Conservation (phyloP, 208 protist species). For the Plasmodiophora brassicae region DNA sequence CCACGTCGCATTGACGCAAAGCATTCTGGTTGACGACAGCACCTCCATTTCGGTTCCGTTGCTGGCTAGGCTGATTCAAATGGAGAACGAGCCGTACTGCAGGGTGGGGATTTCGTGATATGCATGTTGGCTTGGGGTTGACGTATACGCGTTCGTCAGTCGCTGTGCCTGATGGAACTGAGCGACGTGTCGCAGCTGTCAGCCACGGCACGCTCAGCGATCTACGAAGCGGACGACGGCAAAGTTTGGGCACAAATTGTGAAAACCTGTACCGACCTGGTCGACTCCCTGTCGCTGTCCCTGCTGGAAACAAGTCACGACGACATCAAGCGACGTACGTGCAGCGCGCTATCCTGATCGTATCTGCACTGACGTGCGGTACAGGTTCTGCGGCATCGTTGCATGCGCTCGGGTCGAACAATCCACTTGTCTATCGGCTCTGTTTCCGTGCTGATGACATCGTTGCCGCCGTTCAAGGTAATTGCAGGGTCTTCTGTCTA, state of each 20-base stretch:
- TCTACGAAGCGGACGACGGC: neutral
- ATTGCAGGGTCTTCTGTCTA: no score
- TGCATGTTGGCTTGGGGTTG: no score
- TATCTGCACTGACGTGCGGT: no score
- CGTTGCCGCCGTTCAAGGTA: neutral
- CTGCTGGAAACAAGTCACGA: no score
- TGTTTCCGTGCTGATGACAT: neutral
- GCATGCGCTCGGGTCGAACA: no score
- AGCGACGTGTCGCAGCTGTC: neutral
- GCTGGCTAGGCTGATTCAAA: neutral
- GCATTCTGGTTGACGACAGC: neutral
- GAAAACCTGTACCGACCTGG: neutral
- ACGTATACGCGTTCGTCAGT: neutral
- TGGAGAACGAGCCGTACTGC: neutral
- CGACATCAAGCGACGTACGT: no score
- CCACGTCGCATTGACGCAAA: neutral
- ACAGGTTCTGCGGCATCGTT: no score
- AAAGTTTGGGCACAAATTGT: neutral
- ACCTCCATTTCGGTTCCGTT: neutral
- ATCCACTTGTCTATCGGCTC: no score
- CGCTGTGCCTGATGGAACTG: neutral
- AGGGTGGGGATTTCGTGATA: no score
- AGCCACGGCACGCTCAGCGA: neutral
- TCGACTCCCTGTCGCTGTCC: neutral
- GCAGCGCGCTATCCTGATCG: no score